Evolutionary conservation across 2,329 filamentous ascomycete genomes (phyloP).

Genomic region (Rhynchosporium agropyri): DNA sequence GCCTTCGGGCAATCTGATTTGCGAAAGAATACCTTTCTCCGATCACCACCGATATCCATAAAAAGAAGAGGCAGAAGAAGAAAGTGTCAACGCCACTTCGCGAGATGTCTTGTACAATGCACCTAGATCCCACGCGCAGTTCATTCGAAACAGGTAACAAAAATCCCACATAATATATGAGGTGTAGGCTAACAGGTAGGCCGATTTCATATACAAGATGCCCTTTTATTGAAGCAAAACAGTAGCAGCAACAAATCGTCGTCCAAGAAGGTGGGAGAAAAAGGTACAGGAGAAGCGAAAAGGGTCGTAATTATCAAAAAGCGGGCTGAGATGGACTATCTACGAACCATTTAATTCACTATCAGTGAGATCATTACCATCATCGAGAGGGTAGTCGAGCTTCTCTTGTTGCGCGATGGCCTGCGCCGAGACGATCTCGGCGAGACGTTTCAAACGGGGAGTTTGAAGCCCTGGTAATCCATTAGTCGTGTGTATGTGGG

Average conservation of each 20-base stretch:
- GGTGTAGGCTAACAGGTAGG: conserved; percentile 36
- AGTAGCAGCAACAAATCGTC: conserved; percentile 31
- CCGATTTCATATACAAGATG: conserved; percentile 40
- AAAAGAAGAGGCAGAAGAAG: conserved; percentile 11
- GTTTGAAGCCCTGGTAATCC: conserved; percentile 80
- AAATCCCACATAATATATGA: conserved; percentile 32
- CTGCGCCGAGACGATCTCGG: conserved; percentile 97
- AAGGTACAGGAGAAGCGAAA: conserved; percentile 42
- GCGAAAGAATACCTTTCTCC: conserved; percentile 26
- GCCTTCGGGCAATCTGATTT: conserved; percentile 15
- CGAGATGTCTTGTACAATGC: conserved; percentile 34
- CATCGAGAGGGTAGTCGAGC: conserved; percentile 59
- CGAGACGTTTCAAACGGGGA: conserved; percentile 87
- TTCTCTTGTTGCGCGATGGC: conserved; percentile 95
- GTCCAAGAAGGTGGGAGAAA: conserved; percentile 33
- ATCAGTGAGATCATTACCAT: conserved; percentile 51
- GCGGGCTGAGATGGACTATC: conserved; percentile 17
- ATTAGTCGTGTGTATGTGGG: conserved; percentile 39
- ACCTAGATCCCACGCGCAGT: conserved; percentile 35
- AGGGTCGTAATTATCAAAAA: conserved; percentile 25
- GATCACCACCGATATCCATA: conserved; percentile 31
- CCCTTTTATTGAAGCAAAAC: conserved; percentile 24
- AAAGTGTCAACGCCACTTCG: conserved; percentile 32
- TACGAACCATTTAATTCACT: conserved; percentile 40
- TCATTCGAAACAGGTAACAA: conserved; percentile 27